phyloP scores from a whole-genome alignment of 257 asterid genomes.

The Buddleja alternifolia region DNA sequence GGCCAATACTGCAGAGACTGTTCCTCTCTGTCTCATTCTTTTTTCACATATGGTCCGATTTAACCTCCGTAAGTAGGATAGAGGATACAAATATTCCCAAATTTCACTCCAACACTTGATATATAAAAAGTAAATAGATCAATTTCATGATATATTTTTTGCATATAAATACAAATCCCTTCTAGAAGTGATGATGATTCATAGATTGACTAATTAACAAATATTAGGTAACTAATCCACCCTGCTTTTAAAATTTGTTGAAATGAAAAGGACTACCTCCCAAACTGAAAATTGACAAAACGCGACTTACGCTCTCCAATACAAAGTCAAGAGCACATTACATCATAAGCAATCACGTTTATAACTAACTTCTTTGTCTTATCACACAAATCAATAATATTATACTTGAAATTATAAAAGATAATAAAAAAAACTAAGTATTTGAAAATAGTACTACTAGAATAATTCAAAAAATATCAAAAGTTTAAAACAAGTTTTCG shows the following conservation, averaged over 20 bases:
- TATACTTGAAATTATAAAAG: neutral
- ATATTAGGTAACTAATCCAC: conserved; percentile 42
- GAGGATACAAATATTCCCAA: too few relatives aligned
- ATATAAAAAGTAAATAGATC: too few relatives aligned
- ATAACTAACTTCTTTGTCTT: conserved; percentile 26
- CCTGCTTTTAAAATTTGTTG: conserved; percentile 20
- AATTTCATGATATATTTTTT: too few relatives aligned
- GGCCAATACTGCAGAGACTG: conserved; percentile 15
- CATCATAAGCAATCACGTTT: neutral
- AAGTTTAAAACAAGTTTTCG: conserved; percentile 21
- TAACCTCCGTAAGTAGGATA: too few relatives aligned
- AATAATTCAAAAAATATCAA: conserved; percentile 27
- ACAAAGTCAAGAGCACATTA: conserved; percentile 14
- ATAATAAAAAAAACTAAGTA: neutral
- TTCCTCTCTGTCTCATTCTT: conserved; percentile 17
- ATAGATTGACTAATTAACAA: conserved; percentile 26
- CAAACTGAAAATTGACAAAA: conserved; percentile 14
- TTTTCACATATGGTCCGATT: neutral
- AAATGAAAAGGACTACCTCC: neutral
- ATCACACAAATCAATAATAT: neutral
- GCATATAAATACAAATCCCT: too few relatives aligned
- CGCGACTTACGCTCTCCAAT: neutral
- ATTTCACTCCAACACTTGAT: too few relatives aligned
- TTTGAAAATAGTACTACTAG: conserved; percentile 23
- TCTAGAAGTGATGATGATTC: conserved; percentile 14